A percentile compares a stretch with the other conserved stretches of the same genome.
phyloP scores from a whole-genome alignment of 208 protist genomes.

The Herpetomonas muscarum region DNA sequence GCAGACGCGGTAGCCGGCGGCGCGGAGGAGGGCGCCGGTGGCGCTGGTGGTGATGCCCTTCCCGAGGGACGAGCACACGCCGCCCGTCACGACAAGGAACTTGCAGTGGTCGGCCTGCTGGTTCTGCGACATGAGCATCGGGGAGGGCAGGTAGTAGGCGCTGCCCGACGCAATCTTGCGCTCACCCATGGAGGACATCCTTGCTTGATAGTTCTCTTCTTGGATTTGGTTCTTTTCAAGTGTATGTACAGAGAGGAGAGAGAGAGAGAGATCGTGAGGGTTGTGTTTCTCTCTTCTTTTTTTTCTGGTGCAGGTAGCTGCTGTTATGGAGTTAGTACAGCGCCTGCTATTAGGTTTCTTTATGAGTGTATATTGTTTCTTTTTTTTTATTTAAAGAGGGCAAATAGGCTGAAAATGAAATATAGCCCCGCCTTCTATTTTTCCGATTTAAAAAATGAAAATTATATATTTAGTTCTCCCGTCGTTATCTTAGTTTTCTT shows the following conservation, averaged over 20 bases:
- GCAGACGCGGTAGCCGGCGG: constrained; percentile 91
- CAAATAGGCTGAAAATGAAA: too few relatives aligned
- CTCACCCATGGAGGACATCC: constrained; percentile 20
- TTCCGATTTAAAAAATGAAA: too few relatives aligned
- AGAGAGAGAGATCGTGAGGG: neutral
- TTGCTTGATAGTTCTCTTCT: neutral
- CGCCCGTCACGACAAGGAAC: constrained; percentile 98
- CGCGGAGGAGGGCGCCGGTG: constrained; percentile 80
- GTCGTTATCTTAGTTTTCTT: too few relatives aligned
- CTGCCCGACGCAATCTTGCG: constrained; percentile 53
- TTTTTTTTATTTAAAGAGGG: too few relatives aligned
- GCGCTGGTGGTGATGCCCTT: constrained; percentile 94
- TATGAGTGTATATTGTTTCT: neutral
- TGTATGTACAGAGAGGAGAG: neutral
- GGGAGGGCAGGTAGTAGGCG: constrained; percentile 79
- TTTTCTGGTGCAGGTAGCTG: neutral
- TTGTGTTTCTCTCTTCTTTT: constrained; percentile 3
- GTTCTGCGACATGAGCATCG: constrained; percentile 50
- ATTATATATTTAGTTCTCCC: too few relatives aligned
- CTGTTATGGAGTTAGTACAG: too few relatives aligned
- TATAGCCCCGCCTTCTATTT: too few relatives aligned
- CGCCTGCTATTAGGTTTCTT: too few relatives aligned
- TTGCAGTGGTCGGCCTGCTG: constrained; percentile 44
- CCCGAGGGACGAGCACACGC: constrained; percentile 98
- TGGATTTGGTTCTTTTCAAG: neutral